Percentiles rank a stretch among this genome's conserved stretches.
These are phyloP conservation scores for Eragrostis nindensis DNA, from an alignment of 176 grass and related monocot genomes.

Conservation along the genomic window DNA sequence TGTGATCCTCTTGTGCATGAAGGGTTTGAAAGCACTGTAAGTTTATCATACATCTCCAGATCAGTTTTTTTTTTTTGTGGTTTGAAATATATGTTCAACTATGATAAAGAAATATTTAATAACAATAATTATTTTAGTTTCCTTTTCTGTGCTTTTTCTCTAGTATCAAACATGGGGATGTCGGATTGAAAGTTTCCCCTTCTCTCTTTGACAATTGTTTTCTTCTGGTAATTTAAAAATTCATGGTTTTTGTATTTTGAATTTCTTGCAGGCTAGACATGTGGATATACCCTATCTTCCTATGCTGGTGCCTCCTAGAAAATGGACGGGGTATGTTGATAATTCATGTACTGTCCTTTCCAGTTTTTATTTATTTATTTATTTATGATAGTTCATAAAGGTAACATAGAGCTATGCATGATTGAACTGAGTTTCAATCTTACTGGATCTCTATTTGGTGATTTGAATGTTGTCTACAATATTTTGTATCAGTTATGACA, in stretches of 20 bases:
- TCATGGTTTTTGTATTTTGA: constrained; percentile 42
- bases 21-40: constrained; percentile 87
- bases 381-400: constrained; percentile 8
- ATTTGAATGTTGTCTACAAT: constrained; percentile 15
- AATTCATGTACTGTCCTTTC: constrained; percentile 30
- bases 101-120: background rate
- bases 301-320: constrained; percentile 83
- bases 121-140: background rate
- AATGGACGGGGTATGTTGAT: constrained; percentile 90
- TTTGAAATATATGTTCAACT: constrained; percentile 9
- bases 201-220: constrained; percentile 21
- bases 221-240: constrained; percentile 9
- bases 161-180: background rate
- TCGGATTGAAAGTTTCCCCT: constrained; percentile 1
- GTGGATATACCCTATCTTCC: constrained; percentile 90
- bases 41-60: constrained; percentile 38
- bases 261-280: constrained; percentile 76
- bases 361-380: no score
- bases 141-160: constrained; percentile 12
- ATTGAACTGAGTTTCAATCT: constrained; percentile 19
- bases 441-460: constrained; percentile 1
- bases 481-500: constrained; percentile 70
- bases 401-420: background rate
- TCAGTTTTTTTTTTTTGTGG: constrained; percentile 8
- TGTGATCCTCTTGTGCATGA: constrained; percentile 82